Percentiles rank a stretch among this genome's conserved stretches.
Conservation (phyloP, 495 filamentous ascomycete species). For the Penicillium pancosmium region DNA sequence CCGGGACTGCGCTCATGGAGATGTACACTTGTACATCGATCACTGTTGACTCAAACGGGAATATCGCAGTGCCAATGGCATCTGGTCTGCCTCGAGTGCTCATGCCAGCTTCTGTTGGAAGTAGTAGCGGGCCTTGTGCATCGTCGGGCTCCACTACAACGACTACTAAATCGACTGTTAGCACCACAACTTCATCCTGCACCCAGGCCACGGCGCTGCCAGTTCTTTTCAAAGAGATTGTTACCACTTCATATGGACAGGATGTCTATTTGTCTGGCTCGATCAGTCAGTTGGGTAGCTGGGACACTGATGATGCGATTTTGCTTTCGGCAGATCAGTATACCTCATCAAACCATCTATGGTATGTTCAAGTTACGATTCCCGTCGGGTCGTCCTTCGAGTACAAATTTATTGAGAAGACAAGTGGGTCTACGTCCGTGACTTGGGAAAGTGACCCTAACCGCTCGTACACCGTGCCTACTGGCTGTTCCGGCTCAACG, state of each 20-base stretch:
- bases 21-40: constrained; percentile 29
- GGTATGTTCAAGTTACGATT: constrained; percentile 52
- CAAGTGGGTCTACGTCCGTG: constrained; percentile 49
- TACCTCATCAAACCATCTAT: constrained; percentile 55
- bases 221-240: constrained; percentile 58
- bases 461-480: constrained; percentile 56
- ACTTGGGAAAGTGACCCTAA: constrained; percentile 68
- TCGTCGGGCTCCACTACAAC: constrained; percentile 8
- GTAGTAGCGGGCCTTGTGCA: constrained; percentile 20
- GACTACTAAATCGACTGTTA: constrained; percentile 15
- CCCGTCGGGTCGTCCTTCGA: constrained; percentile 53
- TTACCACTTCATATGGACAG: constrained; percentile 54
- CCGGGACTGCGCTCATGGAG: constrained; percentile 28
- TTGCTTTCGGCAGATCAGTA: constrained; percentile 56
- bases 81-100: constrained; percentile 30
- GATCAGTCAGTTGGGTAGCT: constrained; percentile 54
- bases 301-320: constrained; percentile 52
- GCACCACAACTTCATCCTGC: constrained; percentile 34
- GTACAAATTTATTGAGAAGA: constrained; percentile 67
- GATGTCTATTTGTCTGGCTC: constrained; percentile 59
- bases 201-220: constrained; percentile 44
- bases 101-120: constrained; percentile 22
- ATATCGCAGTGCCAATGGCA: constrained; percentile 30
- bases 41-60: constrained; percentile 31
- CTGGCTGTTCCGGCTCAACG: constrained; percentile 38